phyloP scores from a whole-genome alignment of 805 yeast genomes.

The Teunomyces tritomae region DNA sequence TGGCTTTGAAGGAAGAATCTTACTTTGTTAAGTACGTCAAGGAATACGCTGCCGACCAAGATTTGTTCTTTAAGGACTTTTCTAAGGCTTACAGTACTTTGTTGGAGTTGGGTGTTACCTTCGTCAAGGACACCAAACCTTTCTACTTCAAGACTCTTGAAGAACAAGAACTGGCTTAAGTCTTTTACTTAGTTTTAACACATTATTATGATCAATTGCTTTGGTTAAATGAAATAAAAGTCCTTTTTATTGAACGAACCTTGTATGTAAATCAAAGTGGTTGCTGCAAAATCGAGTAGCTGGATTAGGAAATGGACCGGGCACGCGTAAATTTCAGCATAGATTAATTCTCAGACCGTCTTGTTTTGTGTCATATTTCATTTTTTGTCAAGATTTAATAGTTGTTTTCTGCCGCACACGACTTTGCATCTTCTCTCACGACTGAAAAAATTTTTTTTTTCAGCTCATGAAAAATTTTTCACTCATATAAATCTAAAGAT shows the following conservation, averaged over 20 bases:
- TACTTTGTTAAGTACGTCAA: slow-evolving; percentile 45
- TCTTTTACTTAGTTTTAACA: background rate
- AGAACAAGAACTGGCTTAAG: slow-evolving; percentile 44
- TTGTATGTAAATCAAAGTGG: too few species aligned
- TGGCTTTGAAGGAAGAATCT: slow-evolving; percentile 48
- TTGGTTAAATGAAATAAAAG: background rate
- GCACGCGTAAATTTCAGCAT: background rate
- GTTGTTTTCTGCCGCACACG: slow-evolving; percentile 3
- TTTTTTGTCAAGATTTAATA: background rate
- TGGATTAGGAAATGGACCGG: background rate
- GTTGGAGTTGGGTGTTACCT: slow-evolving; percentile 45
- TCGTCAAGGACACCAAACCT: slow-evolving; percentile 48
- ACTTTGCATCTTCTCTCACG: slow-evolving; percentile 3
- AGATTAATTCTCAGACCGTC: background rate
- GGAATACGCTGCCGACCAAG: slow-evolving; percentile 49
- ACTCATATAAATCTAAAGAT: background rate
- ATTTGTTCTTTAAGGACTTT: slow-evolving; percentile 49
- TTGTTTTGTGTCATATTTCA: background rate
- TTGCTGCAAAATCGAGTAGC: background rate
- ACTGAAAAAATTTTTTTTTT: background rate
- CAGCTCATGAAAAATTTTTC: slow-evolving; percentile 8
- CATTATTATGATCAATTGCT: background rate
- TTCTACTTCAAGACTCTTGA: slow-evolving; percentile 63
- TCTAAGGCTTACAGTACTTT: slow-evolving; percentile 44
- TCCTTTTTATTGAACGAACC: too few species aligned